Conservation (phyloP, 345 rosid genomes). For the Melaleuca quinquenervia region DNA sequence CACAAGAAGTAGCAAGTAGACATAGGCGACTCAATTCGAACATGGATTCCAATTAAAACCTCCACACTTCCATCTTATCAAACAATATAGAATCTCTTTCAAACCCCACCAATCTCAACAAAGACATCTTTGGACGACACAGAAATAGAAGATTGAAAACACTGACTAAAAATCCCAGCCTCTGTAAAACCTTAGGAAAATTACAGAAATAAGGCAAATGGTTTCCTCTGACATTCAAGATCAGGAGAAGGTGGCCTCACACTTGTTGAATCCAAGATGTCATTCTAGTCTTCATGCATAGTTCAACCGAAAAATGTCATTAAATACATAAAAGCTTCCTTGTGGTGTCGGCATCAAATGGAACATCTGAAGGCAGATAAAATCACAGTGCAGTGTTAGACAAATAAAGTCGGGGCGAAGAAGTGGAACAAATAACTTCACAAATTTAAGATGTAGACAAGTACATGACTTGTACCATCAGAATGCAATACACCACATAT, state of each 20-base stretch:
- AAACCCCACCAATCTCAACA: background rate
- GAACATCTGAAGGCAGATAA: slow-evolving; percentile 25
- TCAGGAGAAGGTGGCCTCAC: background rate
- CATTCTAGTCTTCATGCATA: slow-evolving; percentile 21
- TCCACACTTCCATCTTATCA: background rate
- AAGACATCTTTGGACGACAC: background rate
- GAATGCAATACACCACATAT: background rate
- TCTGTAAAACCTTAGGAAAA: background rate
- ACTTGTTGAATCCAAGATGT: background rate
- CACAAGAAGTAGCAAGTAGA: background rate
- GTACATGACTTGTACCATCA: background rate
- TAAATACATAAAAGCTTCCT: slow-evolving; percentile 35
- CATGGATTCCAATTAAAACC: background rate
- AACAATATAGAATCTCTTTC: background rate
- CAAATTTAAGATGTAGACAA: background rate
- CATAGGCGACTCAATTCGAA: background rate
- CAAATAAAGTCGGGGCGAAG: background rate
- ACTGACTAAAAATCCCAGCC: background rate
- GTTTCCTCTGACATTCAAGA: background rate
- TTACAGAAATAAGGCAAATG: background rate
- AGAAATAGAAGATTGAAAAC: background rate
- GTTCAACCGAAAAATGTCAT: slow-evolving; percentile 49
- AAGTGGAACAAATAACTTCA: background rate
- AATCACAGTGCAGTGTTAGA: background rate
- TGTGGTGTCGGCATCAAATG: slow-evolving; percentile 42